Base-by-base conservation (phyloP, 2,329 filamentous ascomycete species). In the Acrodontium crateriforme region DNA sequence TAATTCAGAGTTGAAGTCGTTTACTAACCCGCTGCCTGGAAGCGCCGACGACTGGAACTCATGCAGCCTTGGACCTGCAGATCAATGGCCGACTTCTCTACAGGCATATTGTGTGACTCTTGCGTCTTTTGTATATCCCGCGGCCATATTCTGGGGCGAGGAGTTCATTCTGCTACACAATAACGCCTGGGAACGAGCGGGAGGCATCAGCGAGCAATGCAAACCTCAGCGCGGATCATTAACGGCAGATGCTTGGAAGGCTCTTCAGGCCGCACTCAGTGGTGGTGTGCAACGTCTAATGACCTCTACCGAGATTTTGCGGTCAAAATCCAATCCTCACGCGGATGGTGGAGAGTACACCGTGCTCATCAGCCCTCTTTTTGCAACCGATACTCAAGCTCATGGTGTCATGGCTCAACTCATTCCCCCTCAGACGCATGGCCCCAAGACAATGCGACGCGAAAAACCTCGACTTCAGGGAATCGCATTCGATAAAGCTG, bases 101-200 rank as follows among this genome's bases (percentile, higher is more conserved):
- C 41, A 42, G 24, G 30, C 38, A 6, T 38, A 43, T 18, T 31
- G 32, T 18, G 15, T 30, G 5, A 58, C 55, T 16, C 36, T 60
- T 11, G 43, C 54, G 11, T 51, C 56, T 9, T 49, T 63, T 26
- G 44, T 52, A 8, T 56, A 61, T 33, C 53, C 55, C 8, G 42
- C 55, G 3, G 56, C 55, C 22, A 45, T 62, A 13, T 59, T 59
- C 37, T 61, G 58, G 57, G 53, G 52, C 10, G 36, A 48, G 7
- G 46, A 55, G 8, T 41, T 58, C 13, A 35, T 46, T 7, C 44
- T 56, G 9, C 41, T 60, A 5, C 52, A 58, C 38, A 62, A 62
- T 31, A 28, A 55, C 9, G 50, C 53, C 4, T 63, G 59, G 59
- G 44, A 37, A 9, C 52, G 51, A 27, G 45, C 47, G 7, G 49